Evolutionary conservation across 2,329 filamentous ascomycete species (phyloP).

Genomic region (Xylaria sp.): DNA sequence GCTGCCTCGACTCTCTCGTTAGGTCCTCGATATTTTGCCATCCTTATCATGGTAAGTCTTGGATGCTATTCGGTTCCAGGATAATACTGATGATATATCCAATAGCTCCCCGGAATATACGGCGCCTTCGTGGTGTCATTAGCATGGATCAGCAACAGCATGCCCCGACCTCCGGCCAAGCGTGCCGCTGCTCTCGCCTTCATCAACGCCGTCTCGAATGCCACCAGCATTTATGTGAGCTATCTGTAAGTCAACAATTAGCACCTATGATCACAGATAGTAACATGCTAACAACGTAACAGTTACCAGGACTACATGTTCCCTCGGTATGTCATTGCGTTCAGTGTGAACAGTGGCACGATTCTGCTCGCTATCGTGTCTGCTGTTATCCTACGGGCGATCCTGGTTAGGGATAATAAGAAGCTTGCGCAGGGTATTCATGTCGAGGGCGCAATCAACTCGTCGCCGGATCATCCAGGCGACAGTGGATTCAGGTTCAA

Average conservation of each 20-base stretch:
- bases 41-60: conserved; percentile 63
- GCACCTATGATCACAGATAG: neutral
- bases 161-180: conserved; percentile 72
- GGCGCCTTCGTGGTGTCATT: conserved; percentile 62
- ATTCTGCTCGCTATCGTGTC: conserved; percentile 58
- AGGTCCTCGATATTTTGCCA: conserved; percentile 61
- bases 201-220: conserved; percentile 69
- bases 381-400: conserved; percentile 56
- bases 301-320: conserved; percentile 53
- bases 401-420: conserved; percentile 61
- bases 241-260: conserved; percentile 17
- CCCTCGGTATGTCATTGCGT: conserved; percentile 49
- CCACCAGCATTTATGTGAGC: conserved; percentile 60
- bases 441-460: conserved; percentile 52
- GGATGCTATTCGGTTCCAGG: neutral
- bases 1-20: conserved; percentile 56
- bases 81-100: neutral
- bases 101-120: conserved; percentile 52
- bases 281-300: conserved; percentile 40
- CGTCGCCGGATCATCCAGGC: conserved; percentile 49
- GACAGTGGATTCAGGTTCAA: conserved; percentile 63
- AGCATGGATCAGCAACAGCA: conserved; percentile 70
- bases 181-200: conserved; percentile 63
- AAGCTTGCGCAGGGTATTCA: conserved; percentile 60
- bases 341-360: conserved; percentile 63